Percentiles rank a stretch among this genome's conserved stretches.
These are phyloP conservation scores for Lavandula angustifolia DNA, from an alignment of 257 asterid species.

Conservation along the genomic window DNA sequence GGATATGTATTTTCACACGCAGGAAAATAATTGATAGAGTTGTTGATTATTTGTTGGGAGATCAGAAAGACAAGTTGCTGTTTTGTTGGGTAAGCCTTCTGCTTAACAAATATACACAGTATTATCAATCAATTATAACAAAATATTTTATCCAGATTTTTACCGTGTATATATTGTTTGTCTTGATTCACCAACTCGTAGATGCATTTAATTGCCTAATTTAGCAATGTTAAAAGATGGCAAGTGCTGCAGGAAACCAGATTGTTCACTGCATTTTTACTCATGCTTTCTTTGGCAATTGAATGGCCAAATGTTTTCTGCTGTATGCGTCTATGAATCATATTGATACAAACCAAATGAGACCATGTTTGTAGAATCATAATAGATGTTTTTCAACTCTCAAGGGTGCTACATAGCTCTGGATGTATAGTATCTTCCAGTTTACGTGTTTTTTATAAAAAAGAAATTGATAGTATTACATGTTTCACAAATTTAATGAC, in stretches of 20 bases:
- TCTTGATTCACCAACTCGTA: conserved; percentile 8
- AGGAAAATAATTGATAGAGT: conserved; percentile 61
- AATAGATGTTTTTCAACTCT: conserved; percentile 19
- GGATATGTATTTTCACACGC: conserved; percentile 33
- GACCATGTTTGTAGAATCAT: neutral
- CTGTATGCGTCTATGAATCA: conserved; percentile 10
- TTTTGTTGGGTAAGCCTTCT: conserved; percentile 87
- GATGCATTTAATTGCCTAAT: too few species aligned
- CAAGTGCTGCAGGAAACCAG: neutral
- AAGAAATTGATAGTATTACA: too few species aligned
- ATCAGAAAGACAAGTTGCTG: conserved; percentile 48
- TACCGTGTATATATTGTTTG: too few species aligned
- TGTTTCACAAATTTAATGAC: too few species aligned
- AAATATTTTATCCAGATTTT: too few species aligned
- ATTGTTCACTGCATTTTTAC: neutral
- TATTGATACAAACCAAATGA: conserved; percentile 9
- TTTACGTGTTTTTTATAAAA: conserved; percentile 4
- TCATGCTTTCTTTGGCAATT: neutral
- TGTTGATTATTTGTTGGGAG: conserved; percentile 71
- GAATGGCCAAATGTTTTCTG: neutral
- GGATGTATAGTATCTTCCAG: conserved; percentile 6
- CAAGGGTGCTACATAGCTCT: conserved; percentile 13
- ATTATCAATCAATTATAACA: too few species aligned
- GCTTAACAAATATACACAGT: too few species aligned
- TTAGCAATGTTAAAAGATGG: neutral